These are phyloP conservation scores for Graphiopsis chlorocephala DNA, from an alignment of 2,329 filamentous ascomycete species.

Conservation along the genomic window DNA sequence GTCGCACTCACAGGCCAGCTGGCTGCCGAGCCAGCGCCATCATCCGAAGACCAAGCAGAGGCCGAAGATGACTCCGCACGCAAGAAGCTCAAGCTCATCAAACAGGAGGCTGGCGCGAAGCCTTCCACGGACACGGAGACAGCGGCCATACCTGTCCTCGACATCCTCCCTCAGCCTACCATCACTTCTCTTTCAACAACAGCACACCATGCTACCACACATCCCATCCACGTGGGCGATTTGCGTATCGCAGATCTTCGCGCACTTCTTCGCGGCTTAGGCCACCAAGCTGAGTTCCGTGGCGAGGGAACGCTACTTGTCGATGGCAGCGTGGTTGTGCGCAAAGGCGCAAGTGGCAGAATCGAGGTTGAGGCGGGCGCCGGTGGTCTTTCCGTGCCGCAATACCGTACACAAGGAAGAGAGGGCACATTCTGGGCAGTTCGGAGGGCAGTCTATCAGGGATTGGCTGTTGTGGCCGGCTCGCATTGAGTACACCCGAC, in stretches of 20 bases:
- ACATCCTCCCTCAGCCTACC: conserved; percentile 44
- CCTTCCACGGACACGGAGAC: conserved; percentile 44
- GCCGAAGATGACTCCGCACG: conserved; percentile 43
- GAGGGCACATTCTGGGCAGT: conserved; percentile 78
- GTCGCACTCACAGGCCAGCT: conserved; percentile 83
- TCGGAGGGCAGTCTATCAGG: conserved; percentile 87
- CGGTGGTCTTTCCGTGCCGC: conserved; percentile 31
- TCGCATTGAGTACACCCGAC: conserved; percentile 42
- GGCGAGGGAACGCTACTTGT: conserved; percentile 90
- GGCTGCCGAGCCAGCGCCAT: conserved; percentile 47
- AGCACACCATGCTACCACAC: conserved; percentile 48
- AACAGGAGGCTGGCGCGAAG: conserved; percentile 42
- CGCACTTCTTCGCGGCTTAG: conserved; percentile 74
- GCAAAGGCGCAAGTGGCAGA: conserved; percentile 73
- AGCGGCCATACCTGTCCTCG: conserved; percentile 50
- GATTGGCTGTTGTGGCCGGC: conserved; percentile 83
- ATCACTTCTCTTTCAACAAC: conserved; percentile 4
- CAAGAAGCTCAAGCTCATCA: conserved; percentile 53
- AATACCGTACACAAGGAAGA: conserved; percentile 23
- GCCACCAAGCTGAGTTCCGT: conserved; percentile 86
- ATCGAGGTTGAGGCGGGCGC: conserved; percentile 84
- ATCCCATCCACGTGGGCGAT: conserved; percentile 88
- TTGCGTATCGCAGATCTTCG: conserved; percentile 83
- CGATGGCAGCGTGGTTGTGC: conserved; percentile 81
- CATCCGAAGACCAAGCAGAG: conserved; percentile 35